Evolutionary conservation across 2,329 filamentous ascomycete species (phyloP).

Genomic region (Blumeria hordei): DNA sequence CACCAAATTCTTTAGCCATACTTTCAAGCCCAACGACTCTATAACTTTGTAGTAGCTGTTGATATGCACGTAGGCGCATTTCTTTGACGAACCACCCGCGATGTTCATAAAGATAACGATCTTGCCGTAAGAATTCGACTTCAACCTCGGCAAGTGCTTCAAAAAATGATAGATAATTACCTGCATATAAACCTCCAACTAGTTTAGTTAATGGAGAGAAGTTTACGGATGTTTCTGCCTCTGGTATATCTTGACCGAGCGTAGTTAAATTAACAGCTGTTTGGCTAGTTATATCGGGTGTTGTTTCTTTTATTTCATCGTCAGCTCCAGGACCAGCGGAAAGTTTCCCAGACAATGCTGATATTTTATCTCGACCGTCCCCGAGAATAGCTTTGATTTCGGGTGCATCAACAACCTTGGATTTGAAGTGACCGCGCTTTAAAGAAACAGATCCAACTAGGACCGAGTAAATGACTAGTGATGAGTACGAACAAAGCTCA

Average conservation of each 20-base stretch:
- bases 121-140: slow-evolving; percentile 78
- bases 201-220: slow-evolving; percentile 72
- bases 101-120: slow-evolving; percentile 90
- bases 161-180: slow-evolving; percentile 90
- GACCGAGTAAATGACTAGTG: slow-evolving; percentile 83
- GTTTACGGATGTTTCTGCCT: slow-evolving; percentile 63
- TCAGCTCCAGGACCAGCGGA: slow-evolving; percentile 65
- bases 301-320: slow-evolving; percentile 45
- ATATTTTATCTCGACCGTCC: slow-evolving; percentile 65
- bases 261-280: slow-evolving; percentile 74
- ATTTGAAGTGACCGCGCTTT: slow-evolving; percentile 96
- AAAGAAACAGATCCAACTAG: slow-evolving; percentile 83
- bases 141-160: slow-evolving; percentile 70
- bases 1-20: slow-evolving; percentile 94
- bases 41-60: slow-evolving; percentile 92
- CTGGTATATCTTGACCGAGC: slow-evolving; percentile 48
- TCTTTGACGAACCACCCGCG: slow-evolving; percentile 93
- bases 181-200: slow-evolving; percentile 77
- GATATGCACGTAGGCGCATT: slow-evolving; percentile 90
- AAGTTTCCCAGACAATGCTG: slow-evolving; percentile 55
- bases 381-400: slow-evolving; percentile 96
- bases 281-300: slow-evolving; percentile 30
- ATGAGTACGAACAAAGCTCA: slow-evolving; percentile 92
- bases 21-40: slow-evolving; percentile 87
- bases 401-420: slow-evolving; percentile 91